Evolutionary conservation across 208 protist genomes (phyloP).

Genomic region (Leishmania martiniquensis): DNA sequence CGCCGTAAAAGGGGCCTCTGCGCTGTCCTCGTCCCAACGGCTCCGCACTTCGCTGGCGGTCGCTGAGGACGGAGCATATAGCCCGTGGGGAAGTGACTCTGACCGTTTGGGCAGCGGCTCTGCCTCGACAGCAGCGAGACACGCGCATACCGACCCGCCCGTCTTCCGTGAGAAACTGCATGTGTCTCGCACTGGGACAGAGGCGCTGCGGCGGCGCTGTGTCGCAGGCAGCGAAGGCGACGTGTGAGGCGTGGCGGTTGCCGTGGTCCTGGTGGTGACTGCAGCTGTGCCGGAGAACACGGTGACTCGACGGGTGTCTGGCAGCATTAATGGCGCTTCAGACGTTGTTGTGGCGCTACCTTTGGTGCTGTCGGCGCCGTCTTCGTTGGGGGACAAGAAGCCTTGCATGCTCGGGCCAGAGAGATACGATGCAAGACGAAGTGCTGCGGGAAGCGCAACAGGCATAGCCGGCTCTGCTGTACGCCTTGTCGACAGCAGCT

Average conservation of each 20-base stretch:
- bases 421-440: background rate
- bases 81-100: background rate
- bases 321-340: background rate
- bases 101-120: background rate
- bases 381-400: background rate
- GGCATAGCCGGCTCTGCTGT: background rate
- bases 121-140: background rate
- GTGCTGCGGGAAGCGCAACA: background rate
- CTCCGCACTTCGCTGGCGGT: background rate
- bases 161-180: background rate
- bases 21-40: background rate
- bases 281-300: background rate
- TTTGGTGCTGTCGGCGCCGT: background rate
- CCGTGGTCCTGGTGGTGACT: background rate
- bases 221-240: background rate
- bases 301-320: constrained; percentile 1
- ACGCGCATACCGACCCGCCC: background rate
- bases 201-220: background rate
- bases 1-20: background rate
- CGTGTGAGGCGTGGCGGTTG: background rate
- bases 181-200: background rate
- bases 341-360: constrained; percentile 4
- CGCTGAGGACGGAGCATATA: background rate
- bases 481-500: background rate
- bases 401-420: background rate